Evolutionary conservation across 768 basidiomycete genomes (phyloP), one percentile per base, ranked within the genome.

Genomic region (Vararia minispora): DNA sequence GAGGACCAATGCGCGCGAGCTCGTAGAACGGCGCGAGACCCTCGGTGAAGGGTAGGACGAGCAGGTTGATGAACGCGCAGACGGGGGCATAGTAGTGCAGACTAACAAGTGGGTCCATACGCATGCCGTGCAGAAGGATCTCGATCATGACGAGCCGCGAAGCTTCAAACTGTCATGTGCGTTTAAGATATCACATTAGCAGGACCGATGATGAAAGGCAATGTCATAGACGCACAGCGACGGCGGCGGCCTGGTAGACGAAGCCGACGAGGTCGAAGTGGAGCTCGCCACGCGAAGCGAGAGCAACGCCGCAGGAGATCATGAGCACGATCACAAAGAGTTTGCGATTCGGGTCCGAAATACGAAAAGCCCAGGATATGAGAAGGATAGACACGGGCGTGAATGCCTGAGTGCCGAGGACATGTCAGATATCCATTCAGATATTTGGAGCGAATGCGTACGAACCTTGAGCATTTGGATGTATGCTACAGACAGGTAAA

Each of bases 61-160:
- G 55, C 17, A 89, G 71, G 58, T 95, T 97, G 65, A 98, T 85
- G 43, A 66, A 57, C 0, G 94, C 90, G 58, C 94, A 98, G 36
- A 97, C 87, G 11, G 91, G 91, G 8, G 92, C 91, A 55, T 91
- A 95, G 65, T 94, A 97, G 65, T 98, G 87, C 36, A 98, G 61
- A 5, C 91, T 95, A 16, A 90, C 86, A 5, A 97, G 73, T 0
- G 94, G 94, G 54, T 95, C 90, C 92, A 98, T 97, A 64, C 95
- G 95, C 53, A 95, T 64, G 26, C 91, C 91, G 54, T 95, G 89
- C 0, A 98, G 68, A 28, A 98, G 76, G 37, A 92, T 76, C 57
- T 98, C 86, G 44, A 98, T 97, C 77, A 95, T 90, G 17, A 98
- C 90, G 10, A 98, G 73, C 28, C 94, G 83, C 14, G 85, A 83